Base-by-base conservation (phyloP, 352 stramenopile species). In the Phytophthora pisi region DNA sequence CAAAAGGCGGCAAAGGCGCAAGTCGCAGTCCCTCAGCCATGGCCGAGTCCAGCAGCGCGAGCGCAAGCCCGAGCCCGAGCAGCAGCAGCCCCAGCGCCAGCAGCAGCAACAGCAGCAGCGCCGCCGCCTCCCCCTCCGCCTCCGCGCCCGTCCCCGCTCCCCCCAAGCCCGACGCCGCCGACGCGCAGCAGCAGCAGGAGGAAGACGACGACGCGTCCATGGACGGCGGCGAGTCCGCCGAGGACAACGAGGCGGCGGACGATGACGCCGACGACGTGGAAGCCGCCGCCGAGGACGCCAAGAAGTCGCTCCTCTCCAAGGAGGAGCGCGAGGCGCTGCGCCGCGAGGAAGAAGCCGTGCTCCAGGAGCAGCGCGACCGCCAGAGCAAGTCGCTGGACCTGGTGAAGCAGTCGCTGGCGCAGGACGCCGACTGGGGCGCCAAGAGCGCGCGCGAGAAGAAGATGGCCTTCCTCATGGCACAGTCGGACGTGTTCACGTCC, bases 401-500 rank as follows among this genome's bases (percentile, higher is more conserved):
- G 5, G 76, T 96, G 20, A 87, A 88, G 56, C 76, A 93, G 66
- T 78, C 54, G 15, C 53, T 94, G 6, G 66, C 74, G 46, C 75
- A 90, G 45, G 83, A 92, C 51, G 64, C 64, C 20, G 78, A 82
- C 2, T 89, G 68, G 73, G 56, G 47, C 18, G 68, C 68, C 23
- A 92, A 92, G 65, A 70, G 73, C 2, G 66, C 70, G 10, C n/a
- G 70, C 1, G 81, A 96, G 61, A 85, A 86, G 72, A 91, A 90
- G 57, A 89, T 96, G 83, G 81, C 80, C 42, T 96, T 96, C 61
- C 71, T 96, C n/a, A 96, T 96, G 88, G 88, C 88, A 2, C 88
- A 92, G 70, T 96, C 88, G 50, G 86, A 96, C 63, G 88, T 96
- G 13, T 96, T 96, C 64, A 96, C 88, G 67, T 91, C 80, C 45